These are phyloP conservation scores for Botrytis galanthina DNA, from an alignment of 2,329 filamentous ascomycete genomes.

Conservation along the genomic window DNA sequence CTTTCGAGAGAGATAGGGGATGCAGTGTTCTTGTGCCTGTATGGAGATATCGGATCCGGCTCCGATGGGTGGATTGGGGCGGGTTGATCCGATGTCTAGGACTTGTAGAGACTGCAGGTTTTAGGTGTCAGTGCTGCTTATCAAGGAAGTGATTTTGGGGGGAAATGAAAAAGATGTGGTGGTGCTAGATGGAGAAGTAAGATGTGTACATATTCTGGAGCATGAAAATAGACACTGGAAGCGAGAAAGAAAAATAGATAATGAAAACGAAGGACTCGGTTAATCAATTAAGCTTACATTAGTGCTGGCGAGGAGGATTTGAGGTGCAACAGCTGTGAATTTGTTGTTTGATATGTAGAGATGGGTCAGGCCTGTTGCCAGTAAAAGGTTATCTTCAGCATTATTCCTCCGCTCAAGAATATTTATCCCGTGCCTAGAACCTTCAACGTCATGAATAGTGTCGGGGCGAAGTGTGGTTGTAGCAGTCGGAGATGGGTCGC, in stretches of 20 bases:
- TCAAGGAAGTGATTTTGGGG: neutral
- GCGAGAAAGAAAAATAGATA: neutral
- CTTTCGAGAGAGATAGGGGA: neutral
- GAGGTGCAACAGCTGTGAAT: conserved; percentile 47
- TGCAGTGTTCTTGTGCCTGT: neutral
- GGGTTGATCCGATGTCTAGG: conserved; percentile 50
- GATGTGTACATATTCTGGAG: neutral
- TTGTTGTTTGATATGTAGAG: conserved; percentile 52
- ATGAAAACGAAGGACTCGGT: neutral
- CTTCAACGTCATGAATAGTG: neutral
- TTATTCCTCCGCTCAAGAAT: conserved; percentile 38
- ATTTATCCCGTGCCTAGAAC: neutral
- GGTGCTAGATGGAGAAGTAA: neutral
- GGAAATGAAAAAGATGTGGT: neutral
- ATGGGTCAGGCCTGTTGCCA: conserved; percentile 49
- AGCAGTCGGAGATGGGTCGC: neutral
- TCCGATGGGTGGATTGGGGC: neutral
- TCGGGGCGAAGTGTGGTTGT: neutral
- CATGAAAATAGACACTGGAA: neutral
- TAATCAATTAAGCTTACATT: conserved; percentile 33
- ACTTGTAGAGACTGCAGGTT: conserved; percentile 44
- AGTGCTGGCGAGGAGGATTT: conserved; percentile 42
- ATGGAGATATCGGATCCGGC: neutral
- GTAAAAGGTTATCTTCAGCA: conserved; percentile 44
- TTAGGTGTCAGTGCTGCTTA: neutral